These are phyloP conservation scores for Claviceps digitariae DNA, from an alignment of 2,329 filamentous ascomycete genomes.

Conservation along the genomic window DNA sequence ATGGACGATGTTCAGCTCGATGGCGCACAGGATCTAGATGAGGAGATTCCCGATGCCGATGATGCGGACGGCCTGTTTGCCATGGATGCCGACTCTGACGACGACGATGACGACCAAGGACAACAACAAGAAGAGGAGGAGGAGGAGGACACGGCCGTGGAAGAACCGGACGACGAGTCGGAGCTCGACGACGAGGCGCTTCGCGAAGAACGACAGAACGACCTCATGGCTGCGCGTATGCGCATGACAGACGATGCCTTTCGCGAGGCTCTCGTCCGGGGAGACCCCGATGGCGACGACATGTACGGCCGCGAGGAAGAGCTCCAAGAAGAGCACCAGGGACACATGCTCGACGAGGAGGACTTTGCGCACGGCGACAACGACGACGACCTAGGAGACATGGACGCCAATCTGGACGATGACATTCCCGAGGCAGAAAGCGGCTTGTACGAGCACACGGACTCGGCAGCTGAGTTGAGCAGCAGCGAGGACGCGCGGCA, in stretches of 20 bases:
- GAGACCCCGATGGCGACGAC: constrained; percentile 32
- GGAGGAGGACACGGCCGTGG: constrained; percentile 21
- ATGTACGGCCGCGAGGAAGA: constrained; percentile 42
- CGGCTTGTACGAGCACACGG: constrained; percentile 63
- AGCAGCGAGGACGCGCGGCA: constrained; percentile 33
- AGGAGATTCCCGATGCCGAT: constrained; percentile 56
- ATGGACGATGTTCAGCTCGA: constrained; percentile 45
- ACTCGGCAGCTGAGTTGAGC: constrained; percentile 52
- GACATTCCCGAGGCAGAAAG: constrained; percentile 53
- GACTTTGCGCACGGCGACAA: constrained; percentile 31
- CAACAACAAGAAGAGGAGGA: constrained; percentile 20
- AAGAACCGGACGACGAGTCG: constrained; percentile 22
- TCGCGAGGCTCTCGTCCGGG: constrained; percentile 41
- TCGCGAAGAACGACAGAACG: constrained; percentile 31
- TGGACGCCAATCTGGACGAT: constrained; percentile 58
- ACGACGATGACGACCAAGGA: constrained; percentile 23
- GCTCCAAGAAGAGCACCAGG: constrained; percentile 39
- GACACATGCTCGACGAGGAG: constrained; percentile 50
- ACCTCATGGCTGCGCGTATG: constrained; percentile 36
- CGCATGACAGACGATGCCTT: constrained; percentile 48
- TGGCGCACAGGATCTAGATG: constrained; percentile 49
- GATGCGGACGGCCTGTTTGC: constrained; percentile 32
- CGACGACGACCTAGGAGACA: constrained; percentile 27
- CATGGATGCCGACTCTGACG: constrained; percentile 29
- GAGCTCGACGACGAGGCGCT: constrained; percentile 26